Base-by-base conservation (phyloP, 331 rosid genomes). In the Cydonia oblonga region DNA sequence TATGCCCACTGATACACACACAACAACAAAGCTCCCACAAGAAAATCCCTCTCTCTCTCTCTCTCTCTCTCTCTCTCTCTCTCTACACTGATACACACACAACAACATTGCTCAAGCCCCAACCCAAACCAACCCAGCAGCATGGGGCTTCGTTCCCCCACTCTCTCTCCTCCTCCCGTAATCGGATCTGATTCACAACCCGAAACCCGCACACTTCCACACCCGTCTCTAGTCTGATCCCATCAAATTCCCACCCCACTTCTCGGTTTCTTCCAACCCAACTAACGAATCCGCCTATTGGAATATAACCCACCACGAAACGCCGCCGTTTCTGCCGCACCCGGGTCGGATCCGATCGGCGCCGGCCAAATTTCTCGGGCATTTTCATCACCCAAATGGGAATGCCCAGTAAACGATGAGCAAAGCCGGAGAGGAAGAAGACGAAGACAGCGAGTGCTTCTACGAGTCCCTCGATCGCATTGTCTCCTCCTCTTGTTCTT, bases 381-480 rank as follows among this genome's bases (percentile, higher is more conserved):
- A 76, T 84, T 83, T 72, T 77, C 85, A 77, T 78, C 75, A 32
- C 84, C 79, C 76, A 81, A 40, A 87, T 86, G 96, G 90, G 90
- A 86, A 79, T 89, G 93, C 90, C 86, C 87, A 70, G 60, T 26
- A 81, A 81, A 85, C 85, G 71, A 92, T 92, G 98, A 93, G 81
- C 95, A 87, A 76, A 80, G 78, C 89, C 77, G 77, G 76, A 61
- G 85, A 81, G 78, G 87, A 83, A 73, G 85, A 80, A 75, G 89
- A 91, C 56, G 85, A 88, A 63, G 79, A 75, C 46, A 32, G 4
- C 70, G 91, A 89, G 69, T 81, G 85, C 80, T 95, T 91, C 83
- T 88, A 88, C 92, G 99, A 95, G 79, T 88, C 99, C 38, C 85
- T 85, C 68, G 97, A 91, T 86, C 97, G 96, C 64, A 71, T 91